These are phyloP conservation scores for Capsicum rhomboideum DNA, from an alignment of 257 asterid species.

Conservation along the genomic window DNA sequence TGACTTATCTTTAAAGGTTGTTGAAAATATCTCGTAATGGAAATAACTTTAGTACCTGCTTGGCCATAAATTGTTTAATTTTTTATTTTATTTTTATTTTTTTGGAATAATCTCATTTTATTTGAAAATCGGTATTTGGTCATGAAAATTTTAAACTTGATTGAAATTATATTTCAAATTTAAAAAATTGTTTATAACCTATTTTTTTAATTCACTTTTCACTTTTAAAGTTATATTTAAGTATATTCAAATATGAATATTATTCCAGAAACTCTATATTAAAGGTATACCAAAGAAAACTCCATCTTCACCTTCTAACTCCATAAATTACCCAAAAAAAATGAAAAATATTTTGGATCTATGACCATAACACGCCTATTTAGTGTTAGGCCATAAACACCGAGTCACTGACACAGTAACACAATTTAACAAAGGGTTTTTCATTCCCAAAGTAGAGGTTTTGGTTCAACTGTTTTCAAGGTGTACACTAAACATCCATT, in stretches of 20 bases:
- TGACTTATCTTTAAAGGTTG: neutral
- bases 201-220: neutral
- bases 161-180: neutral
- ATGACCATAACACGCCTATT: neutral
- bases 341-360: neutral
- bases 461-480: neutral
- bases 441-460: neutral
- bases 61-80: neutral
- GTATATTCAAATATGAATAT: neutral
- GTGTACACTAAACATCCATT: neutral
- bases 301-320: too few relatives aligned
- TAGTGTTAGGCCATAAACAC: neutral
- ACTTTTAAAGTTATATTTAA: neutral
- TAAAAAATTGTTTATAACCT: neutral
- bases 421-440: neutral
- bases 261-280: neutral
- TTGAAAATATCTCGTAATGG: neutral
- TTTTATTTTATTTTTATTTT: too few relatives aligned
- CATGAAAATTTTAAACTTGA: neutral
- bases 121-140: neutral
- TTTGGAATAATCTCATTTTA: neutral
- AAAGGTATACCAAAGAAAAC: neutral
- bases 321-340: neutral
- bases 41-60: too few relatives aligned
- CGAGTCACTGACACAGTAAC: neutral